These are phyloP conservation scores for Melastoma candidum DNA, from an alignment of 441 rosid genomes.

Conservation along the genomic window DNA sequence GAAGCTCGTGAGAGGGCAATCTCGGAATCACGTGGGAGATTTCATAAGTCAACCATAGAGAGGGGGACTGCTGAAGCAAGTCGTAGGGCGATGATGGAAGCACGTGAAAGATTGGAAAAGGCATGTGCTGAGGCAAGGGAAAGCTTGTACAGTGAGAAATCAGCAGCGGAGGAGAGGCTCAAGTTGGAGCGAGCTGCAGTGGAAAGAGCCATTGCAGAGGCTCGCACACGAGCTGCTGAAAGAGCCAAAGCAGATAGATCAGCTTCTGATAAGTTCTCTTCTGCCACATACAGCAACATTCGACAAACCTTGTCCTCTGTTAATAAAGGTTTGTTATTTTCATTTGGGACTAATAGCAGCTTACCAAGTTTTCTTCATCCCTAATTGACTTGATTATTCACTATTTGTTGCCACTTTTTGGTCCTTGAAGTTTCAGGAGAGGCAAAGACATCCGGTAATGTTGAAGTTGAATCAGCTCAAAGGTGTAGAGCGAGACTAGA, in stretches of 20 bases:
- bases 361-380: background rate
- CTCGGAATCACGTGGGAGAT: slow-evolving; percentile 42
- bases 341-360: background rate
- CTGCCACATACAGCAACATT: slow-evolving; percentile 40
- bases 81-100: slow-evolving; percentile 67
- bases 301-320: slow-evolving; percentile 36
- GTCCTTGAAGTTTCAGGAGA: slow-evolving; percentile 20
- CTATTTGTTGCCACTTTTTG: background rate
- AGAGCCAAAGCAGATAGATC: slow-evolving; percentile 62
- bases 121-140: slow-evolving; percentile 85
- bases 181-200: slow-evolving; percentile 83
- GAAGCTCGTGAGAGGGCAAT: slow-evolving; percentile 43
- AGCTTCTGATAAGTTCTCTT: slow-evolving; percentile 52
- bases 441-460: slow-evolving; percentile 32
- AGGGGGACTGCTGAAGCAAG: slow-evolving; percentile 43
- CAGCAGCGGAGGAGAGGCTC: slow-evolving; percentile 45
- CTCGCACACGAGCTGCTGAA: slow-evolving; percentile 69
- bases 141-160: slow-evolving; percentile 48
- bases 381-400: slow-evolving; percentile 13
- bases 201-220: slow-evolving; percentile 84
- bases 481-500: slow-evolving; percentile 92
- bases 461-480: slow-evolving; percentile 84
- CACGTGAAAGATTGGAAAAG: slow-evolving; percentile 86
- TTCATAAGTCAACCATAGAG: slow-evolving; percentile 48
- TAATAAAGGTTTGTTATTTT: slow-evolving; percentile 18